phyloP scores from a whole-genome alignment of 805 yeast genomes.

The Wickerhamomyces xylosicus region DNA sequence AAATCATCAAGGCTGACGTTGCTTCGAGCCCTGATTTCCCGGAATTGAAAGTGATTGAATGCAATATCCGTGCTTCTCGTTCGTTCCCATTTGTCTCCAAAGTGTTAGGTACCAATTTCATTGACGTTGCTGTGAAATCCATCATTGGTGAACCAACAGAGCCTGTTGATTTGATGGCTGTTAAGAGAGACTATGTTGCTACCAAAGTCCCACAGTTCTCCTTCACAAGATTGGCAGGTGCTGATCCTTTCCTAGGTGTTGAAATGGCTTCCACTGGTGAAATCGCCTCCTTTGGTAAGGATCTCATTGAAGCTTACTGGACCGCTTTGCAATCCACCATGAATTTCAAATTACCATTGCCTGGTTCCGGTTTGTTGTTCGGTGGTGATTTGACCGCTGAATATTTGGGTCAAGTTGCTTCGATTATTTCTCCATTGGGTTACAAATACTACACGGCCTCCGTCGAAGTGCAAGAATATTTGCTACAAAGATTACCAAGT shows the following conservation, averaged over 20 bases:
- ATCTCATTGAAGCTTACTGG: conserved; percentile 91
- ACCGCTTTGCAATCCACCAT: conserved; percentile 92
- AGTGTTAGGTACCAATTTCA: conserved; percentile 90
- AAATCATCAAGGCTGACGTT: conserved; percentile 73
- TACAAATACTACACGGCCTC: conserved; percentile 77
- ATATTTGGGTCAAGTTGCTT: conserved; percentile 65
- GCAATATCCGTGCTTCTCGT: conserved; percentile 97
- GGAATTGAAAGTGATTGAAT: conserved; percentile 90
- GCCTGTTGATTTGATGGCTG: conserved; percentile 77
- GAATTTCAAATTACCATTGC: conserved; percentile 92
- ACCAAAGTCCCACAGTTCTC: conserved; percentile 98
- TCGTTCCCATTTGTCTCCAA: conserved; percentile 98
- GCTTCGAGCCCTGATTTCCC: conserved; percentile 46
- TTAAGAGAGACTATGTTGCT: conserved; percentile 74
- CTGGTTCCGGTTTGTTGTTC: conserved; percentile 80
- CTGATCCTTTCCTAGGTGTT: conserved; percentile 97
- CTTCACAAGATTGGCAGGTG: conserved; percentile 96
- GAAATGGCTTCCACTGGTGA: conserved; percentile 99
- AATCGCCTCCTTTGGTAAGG: conserved; percentile 91
- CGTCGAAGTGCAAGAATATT: conserved; percentile 58
- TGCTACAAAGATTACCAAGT: conserved; percentile 34
- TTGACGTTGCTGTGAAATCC: conserved; percentile 89
- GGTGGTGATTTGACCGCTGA: conserved; percentile 86
- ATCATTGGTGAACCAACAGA: conserved; percentile 55
- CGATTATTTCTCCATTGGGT: conserved; percentile 59